Conservation (phyloP, 768 basidiomycete genomes). For the Russula foetens region DNA sequence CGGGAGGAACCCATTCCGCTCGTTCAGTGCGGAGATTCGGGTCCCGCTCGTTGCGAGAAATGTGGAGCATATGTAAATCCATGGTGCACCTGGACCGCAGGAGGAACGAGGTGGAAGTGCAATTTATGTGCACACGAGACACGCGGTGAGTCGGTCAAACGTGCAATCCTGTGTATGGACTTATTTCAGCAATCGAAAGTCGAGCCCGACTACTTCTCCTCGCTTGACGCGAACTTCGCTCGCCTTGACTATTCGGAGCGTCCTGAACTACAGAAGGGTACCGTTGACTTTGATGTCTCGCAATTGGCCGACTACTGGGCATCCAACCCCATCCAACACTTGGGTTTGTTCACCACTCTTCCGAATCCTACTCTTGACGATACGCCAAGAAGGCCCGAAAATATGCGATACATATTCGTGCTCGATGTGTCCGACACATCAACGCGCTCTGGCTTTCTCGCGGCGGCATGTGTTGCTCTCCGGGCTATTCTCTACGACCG, state of each 20-base stretch:
- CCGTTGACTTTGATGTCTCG: conserved; percentile 81
- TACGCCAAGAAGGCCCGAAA: conserved; percentile 45
- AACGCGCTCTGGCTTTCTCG: conserved; percentile 59
- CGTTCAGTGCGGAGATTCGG: conserved; percentile 59
- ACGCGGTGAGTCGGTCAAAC: conserved; percentile 49
- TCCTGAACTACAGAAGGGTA: conserved; percentile 85
- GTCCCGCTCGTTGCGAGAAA: conserved; percentile 75
- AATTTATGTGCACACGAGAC: conserved; percentile 83
- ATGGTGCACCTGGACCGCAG: conserved; percentile 80
- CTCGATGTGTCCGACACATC: conserved; percentile 76
- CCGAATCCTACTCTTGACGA: conserved; percentile 36
- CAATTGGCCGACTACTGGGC: conserved; percentile 73
- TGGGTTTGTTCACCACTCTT: conserved; percentile 47
- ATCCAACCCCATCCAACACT: conserved; percentile 47
- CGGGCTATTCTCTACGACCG: conserved; percentile 57
- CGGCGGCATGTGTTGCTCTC: conserved; percentile 55
- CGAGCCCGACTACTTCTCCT: conserved; percentile 72
- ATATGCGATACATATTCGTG: conserved; percentile 76
- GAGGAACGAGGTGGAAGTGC: conserved; percentile 84
- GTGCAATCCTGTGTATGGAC: neutral
- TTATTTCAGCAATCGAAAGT: conserved; percentile 38
- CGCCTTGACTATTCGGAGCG: conserved; percentile 75
- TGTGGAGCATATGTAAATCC: conserved; percentile 93
- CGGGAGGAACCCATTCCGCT: conserved; percentile 75
- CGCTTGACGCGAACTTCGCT: conserved; percentile 67